Evolutionary conservation across 2,329 filamentous ascomycete genomes (phyloP), one percentile per base, ranked within the genome.

Genomic region (Coleophoma cylindrospora): DNA sequence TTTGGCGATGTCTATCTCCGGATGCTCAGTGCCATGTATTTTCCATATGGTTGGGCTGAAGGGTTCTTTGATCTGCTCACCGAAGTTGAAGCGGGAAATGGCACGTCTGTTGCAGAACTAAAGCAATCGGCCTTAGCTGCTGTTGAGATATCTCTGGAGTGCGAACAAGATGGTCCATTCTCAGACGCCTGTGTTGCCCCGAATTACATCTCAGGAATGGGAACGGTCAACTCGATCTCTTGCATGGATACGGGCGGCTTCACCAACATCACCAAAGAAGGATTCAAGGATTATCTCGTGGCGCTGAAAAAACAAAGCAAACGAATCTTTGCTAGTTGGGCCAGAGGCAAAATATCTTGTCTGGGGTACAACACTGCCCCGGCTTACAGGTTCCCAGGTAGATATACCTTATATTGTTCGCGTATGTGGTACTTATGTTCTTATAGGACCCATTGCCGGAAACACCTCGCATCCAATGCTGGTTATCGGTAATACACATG

Each of bases 31-130:
- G 48, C 41, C 14, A 46, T 50, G 40, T 50, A 40, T 40, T 45
- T 45, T 22, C 27, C 48, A 34, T 49, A 44, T 22, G 34, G 40
- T 7, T 40, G 4, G 5, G 36, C 48, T 34, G 43, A 50, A 45
- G 14, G 10, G 6, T 49, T 49, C 27, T 50, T 50, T 34, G 14
- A 38, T 13, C 33, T 40, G 21, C 50, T 61, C 3, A 47, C 50
- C 11, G 50, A 50, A 15, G 38, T 61, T 5, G 56, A 56, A n/a
- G 45, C 49, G 4, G 66, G 70, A 10, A 68, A 80, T 34, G 73
- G 70, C 1, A 50, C 58, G 14, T 8, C n/a, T 3, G 43, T 47
- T 15, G 34, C 45, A 8, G 33, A 44, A 10, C 34, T 33, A 10
- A 52, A 52, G 17, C 37, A 46, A 40, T n/a, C 12, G 4, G 15